These are phyloP conservation scores for Synchytrium microbalum DNA, from an alignment of 371 early-diverging fungal species.

Conservation along the genomic window DNA sequence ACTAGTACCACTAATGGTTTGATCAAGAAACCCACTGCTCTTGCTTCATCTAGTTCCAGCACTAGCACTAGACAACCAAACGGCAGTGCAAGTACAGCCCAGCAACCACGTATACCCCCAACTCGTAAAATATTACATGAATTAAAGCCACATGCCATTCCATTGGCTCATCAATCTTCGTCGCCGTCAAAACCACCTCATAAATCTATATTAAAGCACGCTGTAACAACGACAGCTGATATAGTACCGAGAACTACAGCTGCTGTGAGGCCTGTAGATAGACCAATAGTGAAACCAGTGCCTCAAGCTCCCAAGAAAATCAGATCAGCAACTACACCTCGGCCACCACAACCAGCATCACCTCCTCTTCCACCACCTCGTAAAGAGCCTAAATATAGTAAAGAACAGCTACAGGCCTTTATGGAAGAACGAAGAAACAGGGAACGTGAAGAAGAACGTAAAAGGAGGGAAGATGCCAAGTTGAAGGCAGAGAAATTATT, in stretches of 20 bases:
- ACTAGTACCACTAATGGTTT: background rate
- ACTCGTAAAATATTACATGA: background rate
- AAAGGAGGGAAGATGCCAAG: background rate
- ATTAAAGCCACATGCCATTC: background rate
- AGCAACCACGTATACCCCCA: too few relatives aligned
- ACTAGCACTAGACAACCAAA: too few relatives aligned
- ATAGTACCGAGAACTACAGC: background rate
- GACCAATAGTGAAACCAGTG: background rate
- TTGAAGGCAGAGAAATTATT: background rate
- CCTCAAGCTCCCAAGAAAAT: background rate
- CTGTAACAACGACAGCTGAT: background rate
- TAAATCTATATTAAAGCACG: too few relatives aligned
- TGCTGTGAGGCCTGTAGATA: background rate
- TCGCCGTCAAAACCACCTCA: background rate
- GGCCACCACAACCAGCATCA: background rate
- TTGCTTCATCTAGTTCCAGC: background rate
- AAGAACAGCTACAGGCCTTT: background rate
- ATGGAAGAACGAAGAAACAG: background rate
- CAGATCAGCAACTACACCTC: background rate
- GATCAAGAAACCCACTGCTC: background rate
- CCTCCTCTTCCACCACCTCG: background rate
- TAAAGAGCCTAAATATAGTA: background rate
- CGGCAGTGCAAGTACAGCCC: too few relatives aligned
- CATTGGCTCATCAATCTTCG: background rate
- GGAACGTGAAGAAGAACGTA: background rate